Evolutionary conservation across 805 yeast genomes (phyloP), one percentile per base, ranked within the genome.

Genomic region (Myxozyma nipponensis): DNA sequence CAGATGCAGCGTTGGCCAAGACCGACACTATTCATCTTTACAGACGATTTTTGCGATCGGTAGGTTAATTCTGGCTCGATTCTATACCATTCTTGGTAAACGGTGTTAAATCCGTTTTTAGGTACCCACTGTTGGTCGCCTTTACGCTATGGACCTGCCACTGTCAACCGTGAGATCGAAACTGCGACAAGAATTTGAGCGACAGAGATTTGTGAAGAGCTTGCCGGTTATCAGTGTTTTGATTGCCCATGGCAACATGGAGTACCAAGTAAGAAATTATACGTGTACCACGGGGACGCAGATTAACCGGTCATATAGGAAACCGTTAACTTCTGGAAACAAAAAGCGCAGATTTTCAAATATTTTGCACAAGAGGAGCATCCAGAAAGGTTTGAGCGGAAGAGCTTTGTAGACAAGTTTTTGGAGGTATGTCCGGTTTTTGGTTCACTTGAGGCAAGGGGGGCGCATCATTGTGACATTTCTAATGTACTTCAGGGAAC

Each of bases 291-390:
- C 41, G 10, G n/a, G n/a, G n/a, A n/a, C n/a, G n/a, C 35, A 17
- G 4, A 17, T 18, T 17, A 15, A 7, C 24, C 10, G 23, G 18
- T 17, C 15, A 18, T 1, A 4, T 30, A 61, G 60, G 95, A 86
- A 66, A 76, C 86, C 63, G 77, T 83, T 63, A 87, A 87, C 71
- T 86, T 86, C 73, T 86, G 95, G 95, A 87, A 86, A 68, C 95
- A 87, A 74, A 81, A 79, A 65, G 79, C 90, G 57, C 95, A 86
- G 68, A 87, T 86, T 40, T 74, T 84, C 81, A 80, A 83, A 70
- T 86, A 83, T 73, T 86, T 86, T 61, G 86, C 82, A 59, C 82
- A 81, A 61, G 83, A 77, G 66, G 77, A 76, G 39, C 73, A 72
- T 30, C 77, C 84, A 58, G 75, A 74, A 57, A 73, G 73, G 39